Percentiles rank a stretch among this genome's conserved stretches.
Evolutionary conservation across 768 basidiomycete species (phyloP).

Genomic region (Tulasnella sp.): DNA sequence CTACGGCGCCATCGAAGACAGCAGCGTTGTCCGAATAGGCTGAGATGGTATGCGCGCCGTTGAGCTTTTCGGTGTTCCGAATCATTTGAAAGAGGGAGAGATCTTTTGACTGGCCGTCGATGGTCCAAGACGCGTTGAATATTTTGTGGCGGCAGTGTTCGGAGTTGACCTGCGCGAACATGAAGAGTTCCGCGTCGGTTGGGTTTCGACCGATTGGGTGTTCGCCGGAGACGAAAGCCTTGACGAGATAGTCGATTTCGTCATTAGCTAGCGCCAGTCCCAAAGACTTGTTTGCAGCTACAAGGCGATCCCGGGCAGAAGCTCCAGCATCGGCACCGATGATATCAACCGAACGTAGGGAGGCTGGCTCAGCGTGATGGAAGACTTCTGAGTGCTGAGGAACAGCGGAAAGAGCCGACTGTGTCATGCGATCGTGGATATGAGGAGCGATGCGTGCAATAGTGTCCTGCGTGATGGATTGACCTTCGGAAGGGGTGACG

Average conservation of each 20-base stretch:
- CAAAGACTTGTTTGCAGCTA: conserved; percentile 71
- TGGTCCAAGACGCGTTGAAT: conserved; percentile 95
- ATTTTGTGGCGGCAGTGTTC: conserved; percentile 99
- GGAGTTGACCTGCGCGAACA: conserved; percentile 99
- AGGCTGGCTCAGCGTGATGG: conserved; percentile 55
- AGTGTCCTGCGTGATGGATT: conserved; percentile 46
- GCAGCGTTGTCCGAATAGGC: conserved; percentile 99
- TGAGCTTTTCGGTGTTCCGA: conserved; percentile 84
- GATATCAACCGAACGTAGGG: conserved; percentile 71
- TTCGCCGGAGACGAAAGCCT: conserved; percentile 75
- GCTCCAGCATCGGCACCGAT: conserved; percentile 37
- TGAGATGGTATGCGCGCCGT: conserved; percentile 76
- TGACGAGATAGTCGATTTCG: conserved; percentile 88
- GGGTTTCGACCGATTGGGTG: conserved; percentile 74
- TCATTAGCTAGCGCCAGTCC: conserved; percentile 87
- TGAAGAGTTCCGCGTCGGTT: conserved; percentile 97
- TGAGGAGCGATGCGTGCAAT: conserved; percentile 59
- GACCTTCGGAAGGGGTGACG: conserved; percentile 48
- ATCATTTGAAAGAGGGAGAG: conserved; percentile 94
- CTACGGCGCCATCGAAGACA: conserved; percentile 73
- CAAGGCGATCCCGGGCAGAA: conserved; percentile 59
- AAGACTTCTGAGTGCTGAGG: conserved; percentile 55
- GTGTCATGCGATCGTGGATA: conserved; percentile 97
- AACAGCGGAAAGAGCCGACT: conserved; percentile 56
- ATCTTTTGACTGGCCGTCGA: conserved; percentile 64